Base-by-base conservation (phyloP, 2,329 filamentous ascomycete species). In the Trichoderma guizhouense region DNA sequence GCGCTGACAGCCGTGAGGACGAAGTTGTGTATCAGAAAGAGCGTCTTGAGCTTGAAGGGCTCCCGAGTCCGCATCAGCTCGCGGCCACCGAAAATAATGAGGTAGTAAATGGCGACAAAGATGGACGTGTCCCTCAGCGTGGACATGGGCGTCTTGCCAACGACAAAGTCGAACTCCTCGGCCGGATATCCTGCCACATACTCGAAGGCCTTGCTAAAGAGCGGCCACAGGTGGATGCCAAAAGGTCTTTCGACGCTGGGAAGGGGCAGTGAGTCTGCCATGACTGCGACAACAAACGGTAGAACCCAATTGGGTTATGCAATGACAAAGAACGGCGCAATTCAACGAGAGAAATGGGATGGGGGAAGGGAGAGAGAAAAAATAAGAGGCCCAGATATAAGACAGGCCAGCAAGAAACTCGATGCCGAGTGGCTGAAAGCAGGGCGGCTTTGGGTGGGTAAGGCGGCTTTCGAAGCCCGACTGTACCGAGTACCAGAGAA, bases 1-100 rank as follows among this genome's bases (percentile, higher is more conserved):
- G 84, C 91, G 81, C 92, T 94, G 83, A 96, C 91, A 68, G 87
- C 84, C 32, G 94, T 96, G 77, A 97, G 85, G 83, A 93, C 89
- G 77, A 97, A 91, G 86, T 97, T 97, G 88, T 97, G 94, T 77
- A 96, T 86, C 85, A 95, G 92, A 86, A 97, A 97, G 69, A 94
- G 84, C 14, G 87, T 47, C 85, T 91, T 94, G 76, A 97, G 87
- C 86, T 94, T 92, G 83, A 94, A 89, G 7, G 94, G 86, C 77
- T 89, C 85, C 72, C 92, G 87, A 77, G 90, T 89, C 82, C 91
- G 91, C 93, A 97, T 97, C 75, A 94, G 79, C 83, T 95, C 92
- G 74, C 93, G 88, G 68, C 94, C 94, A 73, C 93, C 93, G 76
- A 97, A 94, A 77, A 97, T 93, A 82, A 95, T 84, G 73, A 91